phyloP scores from a whole-genome alignment of 2,329 filamentous ascomycete species.

The Ascochyta rabiei region DNA sequence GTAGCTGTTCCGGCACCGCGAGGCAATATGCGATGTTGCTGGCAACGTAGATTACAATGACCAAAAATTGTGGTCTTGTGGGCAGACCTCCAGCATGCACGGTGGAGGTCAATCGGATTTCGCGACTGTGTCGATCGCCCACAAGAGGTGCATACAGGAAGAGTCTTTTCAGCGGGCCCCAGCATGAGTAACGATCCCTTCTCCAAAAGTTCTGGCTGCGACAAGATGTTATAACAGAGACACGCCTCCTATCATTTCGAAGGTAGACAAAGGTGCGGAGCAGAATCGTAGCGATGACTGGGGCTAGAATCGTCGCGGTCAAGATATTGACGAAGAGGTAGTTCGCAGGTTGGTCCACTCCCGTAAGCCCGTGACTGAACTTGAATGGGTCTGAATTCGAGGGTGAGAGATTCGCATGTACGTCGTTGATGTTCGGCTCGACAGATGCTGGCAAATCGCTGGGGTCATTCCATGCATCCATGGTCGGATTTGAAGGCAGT shows the following conservation, averaged over 20 bases:
- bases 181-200: constrained; percentile 10
- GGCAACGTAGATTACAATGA: constrained; percentile 48
- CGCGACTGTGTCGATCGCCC: constrained; percentile 43
- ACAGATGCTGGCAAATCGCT: background rate
- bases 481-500: background rate
- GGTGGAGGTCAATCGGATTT: constrained; percentile 48
- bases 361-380: constrained; percentile 50
- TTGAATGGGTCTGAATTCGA: constrained; percentile 30
- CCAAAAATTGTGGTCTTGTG: constrained; percentile 48
- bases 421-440: constrained; percentile 10
- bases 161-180: constrained; percentile 46
- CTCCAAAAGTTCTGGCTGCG: constrained; percentile 20
- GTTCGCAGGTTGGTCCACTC: constrained; percentile 53
- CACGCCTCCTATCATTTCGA: constrained; percentile 17
- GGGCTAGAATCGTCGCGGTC: constrained; percentile 16
- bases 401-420: constrained; percentile 9
- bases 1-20: constrained; percentile 63
- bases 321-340: constrained; percentile 41
- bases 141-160: constrained; percentile 51
- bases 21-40: constrained; percentile 50
- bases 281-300: constrained; percentile 5
- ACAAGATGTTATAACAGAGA: constrained; percentile 13
- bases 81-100: constrained; percentile 51
- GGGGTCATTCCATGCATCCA: background rate
- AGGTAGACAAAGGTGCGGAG: constrained; percentile 11